Percentiles rank a stretch among this genome's conserved stretches.
Conservation (phyloP, 495 filamentous ascomycete genomes). For the Coniosporium apollinis region DNA sequence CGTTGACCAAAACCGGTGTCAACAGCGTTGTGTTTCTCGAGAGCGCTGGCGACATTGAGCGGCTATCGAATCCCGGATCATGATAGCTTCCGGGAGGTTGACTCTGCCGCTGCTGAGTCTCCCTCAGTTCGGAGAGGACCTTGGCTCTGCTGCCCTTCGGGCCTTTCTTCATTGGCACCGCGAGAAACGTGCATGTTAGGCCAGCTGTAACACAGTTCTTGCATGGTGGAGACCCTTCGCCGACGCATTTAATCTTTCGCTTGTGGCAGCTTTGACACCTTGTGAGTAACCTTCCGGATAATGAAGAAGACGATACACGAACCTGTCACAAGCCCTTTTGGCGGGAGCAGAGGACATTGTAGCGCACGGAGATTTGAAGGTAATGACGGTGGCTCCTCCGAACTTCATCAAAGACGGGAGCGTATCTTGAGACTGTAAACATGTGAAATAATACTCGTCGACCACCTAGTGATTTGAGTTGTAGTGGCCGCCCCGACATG, state of each 20-base stretch:
- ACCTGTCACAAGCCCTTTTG: too few relatives aligned
- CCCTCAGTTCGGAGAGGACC: slow-evolving; percentile 59
- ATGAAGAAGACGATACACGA: too few relatives aligned
- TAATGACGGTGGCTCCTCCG: too few relatives aligned
- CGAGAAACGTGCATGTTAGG: slow-evolving; percentile 61
- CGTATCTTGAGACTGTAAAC: too few relatives aligned
- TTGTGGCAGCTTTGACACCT: too few relatives aligned
- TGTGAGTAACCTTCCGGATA: too few relatives aligned
- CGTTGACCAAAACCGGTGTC: slow-evolving; percentile 41
- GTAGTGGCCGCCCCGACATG: too few relatives aligned
- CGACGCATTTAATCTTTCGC: slow-evolving; percentile 59
- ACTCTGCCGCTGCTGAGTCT: slow-evolving; percentile 46
- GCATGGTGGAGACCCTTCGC: slow-evolving; percentile 50
- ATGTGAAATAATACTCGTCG: too few relatives aligned
- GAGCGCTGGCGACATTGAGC: slow-evolving; percentile 24
- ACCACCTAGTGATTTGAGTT: too few relatives aligned
- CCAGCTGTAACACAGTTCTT: slow-evolving; percentile 51
- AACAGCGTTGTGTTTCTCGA: slow-evolving; percentile 35
- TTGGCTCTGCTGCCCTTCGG: slow-evolving; percentile 70
- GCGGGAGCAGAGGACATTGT: too few relatives aligned
- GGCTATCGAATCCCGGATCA: slow-evolving; percentile 23
- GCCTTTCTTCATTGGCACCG: slow-evolving; percentile 75
- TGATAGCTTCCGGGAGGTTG: slow-evolving; percentile 29
- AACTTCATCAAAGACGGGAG: too few relatives aligned
- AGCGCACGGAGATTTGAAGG: too few relatives aligned